Conservation (phyloP, 192 early-diverging fungal genomes). For the Coemansia sp. region DNA sequence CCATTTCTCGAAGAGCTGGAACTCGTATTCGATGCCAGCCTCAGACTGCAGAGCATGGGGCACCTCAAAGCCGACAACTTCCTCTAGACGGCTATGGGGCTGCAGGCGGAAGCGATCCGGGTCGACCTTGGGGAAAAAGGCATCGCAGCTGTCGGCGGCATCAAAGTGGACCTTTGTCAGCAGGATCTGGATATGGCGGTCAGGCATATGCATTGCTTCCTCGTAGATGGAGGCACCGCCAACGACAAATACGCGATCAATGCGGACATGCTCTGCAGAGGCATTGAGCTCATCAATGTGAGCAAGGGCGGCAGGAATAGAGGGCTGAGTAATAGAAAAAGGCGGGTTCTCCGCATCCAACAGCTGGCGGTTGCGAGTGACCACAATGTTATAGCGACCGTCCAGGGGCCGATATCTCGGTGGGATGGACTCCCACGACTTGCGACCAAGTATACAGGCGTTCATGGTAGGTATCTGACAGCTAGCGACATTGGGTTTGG, state of each 20-base stretch:
- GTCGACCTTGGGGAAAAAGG: slow-evolving; percentile 72
- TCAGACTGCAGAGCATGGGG: slow-evolving; percentile 53
- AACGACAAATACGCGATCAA: slow-evolving; percentile 69
- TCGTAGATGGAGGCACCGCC: slow-evolving; percentile 79
- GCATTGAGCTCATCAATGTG: slow-evolving; percentile 46
- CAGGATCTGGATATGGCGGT: slow-evolving; percentile 60
- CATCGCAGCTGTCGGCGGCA: slow-evolving; percentile 66
- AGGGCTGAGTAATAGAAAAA: slow-evolving; percentile 19
- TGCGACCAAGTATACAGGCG: slow-evolving; percentile 90
- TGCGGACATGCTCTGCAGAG: neutral
- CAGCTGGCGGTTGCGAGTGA: slow-evolving; percentile 65
- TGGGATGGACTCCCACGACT: slow-evolving; percentile 94
- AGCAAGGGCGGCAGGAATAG: slow-evolving; percentile 39
- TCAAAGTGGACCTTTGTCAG: slow-evolving; percentile 65
- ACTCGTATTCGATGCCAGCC: slow-evolving; percentile 63
- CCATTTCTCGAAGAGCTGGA: slow-evolving; percentile 50
- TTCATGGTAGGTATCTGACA: slow-evolving; percentile 52
- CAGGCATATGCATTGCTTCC: slow-evolving; percentile 60
- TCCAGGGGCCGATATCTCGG: slow-evolving; percentile 73
- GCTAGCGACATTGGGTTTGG: neutral
- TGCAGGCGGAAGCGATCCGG: slow-evolving; percentile 32
- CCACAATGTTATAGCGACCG: slow-evolving; percentile 79
- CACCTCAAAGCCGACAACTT: slow-evolving; percentile 43
- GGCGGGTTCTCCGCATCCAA: slow-evolving; percentile 29
- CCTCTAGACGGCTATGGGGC: slow-evolving; percentile 55